Evolutionary conservation across 2,329 filamentous ascomycete genomes (phyloP).

Genomic region (Coniella lustricola): DNA sequence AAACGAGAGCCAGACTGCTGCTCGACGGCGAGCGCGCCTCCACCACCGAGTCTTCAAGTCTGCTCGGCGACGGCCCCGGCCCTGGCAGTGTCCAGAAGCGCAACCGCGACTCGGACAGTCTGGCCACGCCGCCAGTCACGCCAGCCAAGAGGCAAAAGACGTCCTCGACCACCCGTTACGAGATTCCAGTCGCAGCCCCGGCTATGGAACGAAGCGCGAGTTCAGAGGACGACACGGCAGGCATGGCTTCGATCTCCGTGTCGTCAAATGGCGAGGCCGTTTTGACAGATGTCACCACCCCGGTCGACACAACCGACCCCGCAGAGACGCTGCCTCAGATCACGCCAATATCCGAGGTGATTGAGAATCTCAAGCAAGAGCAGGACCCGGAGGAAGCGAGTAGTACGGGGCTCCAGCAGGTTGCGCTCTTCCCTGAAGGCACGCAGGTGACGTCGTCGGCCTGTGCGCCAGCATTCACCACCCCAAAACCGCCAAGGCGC

Average conservation of each 20-base stretch:
- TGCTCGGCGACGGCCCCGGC: constrained; percentile 23
- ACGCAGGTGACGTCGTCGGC: neutral
- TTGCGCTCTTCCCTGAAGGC: constrained; percentile 3
- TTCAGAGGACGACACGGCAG: constrained; percentile 28
- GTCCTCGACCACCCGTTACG: constrained; percentile 20
- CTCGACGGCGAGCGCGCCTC: constrained; percentile 27
- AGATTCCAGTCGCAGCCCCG: constrained; percentile 23
- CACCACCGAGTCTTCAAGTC: constrained; percentile 28
- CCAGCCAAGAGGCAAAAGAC: constrained; percentile 44
- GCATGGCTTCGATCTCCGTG: constrained; percentile 26
- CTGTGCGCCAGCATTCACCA: constrained; percentile 16
- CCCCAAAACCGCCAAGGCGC: neutral
- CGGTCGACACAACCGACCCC: constrained; percentile 39
- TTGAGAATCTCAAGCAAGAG: constrained; percentile 27
- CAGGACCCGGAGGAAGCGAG: constrained; percentile 21
- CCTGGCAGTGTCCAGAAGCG: constrained; percentile 26
- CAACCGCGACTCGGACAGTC: constrained; percentile 36
- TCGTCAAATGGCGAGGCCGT: constrained; percentile 25
- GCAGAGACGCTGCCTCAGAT: constrained; percentile 28
- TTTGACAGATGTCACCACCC: constrained; percentile 42
- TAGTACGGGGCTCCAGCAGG: constrained; percentile 15
- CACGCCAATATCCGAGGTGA: constrained; percentile 24
- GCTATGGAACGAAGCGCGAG: constrained; percentile 30
- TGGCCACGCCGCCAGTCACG: constrained; percentile 49
- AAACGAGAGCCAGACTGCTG: constrained; percentile 28